These are phyloP conservation scores for Phytophthora syringae DNA, from an alignment of 352 stramenopile genomes.

Conservation along the genomic window DNA sequence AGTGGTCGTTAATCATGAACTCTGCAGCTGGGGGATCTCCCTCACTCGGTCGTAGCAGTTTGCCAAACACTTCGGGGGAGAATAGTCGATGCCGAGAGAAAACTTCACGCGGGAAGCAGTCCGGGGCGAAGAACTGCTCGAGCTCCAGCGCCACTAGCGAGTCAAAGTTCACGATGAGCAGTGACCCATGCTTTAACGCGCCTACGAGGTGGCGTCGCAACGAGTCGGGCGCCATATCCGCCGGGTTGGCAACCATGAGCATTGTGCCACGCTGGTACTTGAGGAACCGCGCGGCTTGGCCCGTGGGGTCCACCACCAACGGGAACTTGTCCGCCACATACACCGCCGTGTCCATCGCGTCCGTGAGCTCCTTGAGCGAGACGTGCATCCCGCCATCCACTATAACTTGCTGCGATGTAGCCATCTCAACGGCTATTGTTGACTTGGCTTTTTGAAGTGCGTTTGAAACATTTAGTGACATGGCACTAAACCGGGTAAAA, in stretches of 20 bases:
- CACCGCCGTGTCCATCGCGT: constrained; percentile 85
- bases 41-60: constrained; percentile 48
- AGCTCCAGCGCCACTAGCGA: constrained; percentile 67
- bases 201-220: constrained; percentile 80
- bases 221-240: constrained; percentile 70
- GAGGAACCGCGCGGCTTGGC: constrained; percentile 86
- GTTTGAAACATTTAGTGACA: background rate
- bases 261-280: constrained; percentile 90
- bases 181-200: constrained; percentile 70
- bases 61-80: constrained; percentile 59
- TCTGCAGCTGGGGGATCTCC: constrained; percentile 58
- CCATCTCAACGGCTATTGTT: constrained; percentile 12
- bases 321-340: constrained; percentile 90
- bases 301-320: constrained; percentile 82
- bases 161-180: constrained; percentile 85
- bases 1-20: constrained; percentile 87
- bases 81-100: constrained; percentile 75
- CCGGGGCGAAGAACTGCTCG: constrained; percentile 76
- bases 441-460: no score
- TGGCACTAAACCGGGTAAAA: background rate
- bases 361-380: constrained; percentile 83
- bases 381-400: constrained; percentile 38
- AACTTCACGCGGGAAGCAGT: constrained; percentile 76
- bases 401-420: background rate
- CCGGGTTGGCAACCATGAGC: constrained; percentile 77